Percentiles rank a stretch among this genome's conserved stretches.
Conservation (phyloP, 2,329 filamentous ascomycete genomes). For the Scorias spongiosa region DNA sequence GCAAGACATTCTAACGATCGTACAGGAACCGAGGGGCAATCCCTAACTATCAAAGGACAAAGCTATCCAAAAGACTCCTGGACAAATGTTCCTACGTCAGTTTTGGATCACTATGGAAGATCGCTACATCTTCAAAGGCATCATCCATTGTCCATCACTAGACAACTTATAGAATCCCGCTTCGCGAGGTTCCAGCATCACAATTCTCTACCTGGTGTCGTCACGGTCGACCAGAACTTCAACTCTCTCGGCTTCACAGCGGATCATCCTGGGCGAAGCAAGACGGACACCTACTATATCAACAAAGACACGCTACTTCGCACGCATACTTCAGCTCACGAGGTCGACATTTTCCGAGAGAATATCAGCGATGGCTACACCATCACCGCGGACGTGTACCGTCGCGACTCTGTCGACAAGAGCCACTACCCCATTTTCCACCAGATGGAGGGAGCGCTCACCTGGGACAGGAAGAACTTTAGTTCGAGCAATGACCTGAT, state of each 20-base stretch:
- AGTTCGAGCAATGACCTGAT: conserved; percentile 39
- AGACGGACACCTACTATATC: conserved; percentile 91
- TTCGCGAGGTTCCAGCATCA: conserved; percentile 69
- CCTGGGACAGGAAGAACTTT: conserved; percentile 61
- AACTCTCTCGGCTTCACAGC: conserved; percentile 85
- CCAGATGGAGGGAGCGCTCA: conserved; percentile 90
- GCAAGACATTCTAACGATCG: too few relatives aligned
- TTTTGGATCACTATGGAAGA: conserved; percentile 58
- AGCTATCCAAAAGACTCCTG: conserved; percentile 57
- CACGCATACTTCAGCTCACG: conserved; percentile 90
- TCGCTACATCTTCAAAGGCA: conserved; percentile 79
- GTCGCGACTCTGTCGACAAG: conserved; percentile 84
- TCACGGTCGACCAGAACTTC: conserved; percentile 78
- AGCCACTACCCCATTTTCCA: conserved; percentile 96
- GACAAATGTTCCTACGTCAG: conserved; percentile 69
- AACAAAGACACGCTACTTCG: conserved; percentile 70
- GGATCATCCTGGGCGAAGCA: conserved; percentile 75
- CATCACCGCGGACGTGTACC: conserved; percentile 87
- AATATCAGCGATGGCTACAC: conserved; percentile 68
- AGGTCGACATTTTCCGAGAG: conserved; percentile 63
- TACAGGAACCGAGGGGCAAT: conserved; percentile 3
- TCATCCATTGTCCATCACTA: conserved; percentile 81
- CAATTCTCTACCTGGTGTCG: conserved; percentile 67
- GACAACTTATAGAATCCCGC: conserved; percentile 78
- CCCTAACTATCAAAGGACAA: conserved; percentile 45